Evolutionary conservation across 257 asterid genomes (phyloP), one percentile per base, ranked within the genome.

Genomic region (Fraxinus excelsior): DNA sequence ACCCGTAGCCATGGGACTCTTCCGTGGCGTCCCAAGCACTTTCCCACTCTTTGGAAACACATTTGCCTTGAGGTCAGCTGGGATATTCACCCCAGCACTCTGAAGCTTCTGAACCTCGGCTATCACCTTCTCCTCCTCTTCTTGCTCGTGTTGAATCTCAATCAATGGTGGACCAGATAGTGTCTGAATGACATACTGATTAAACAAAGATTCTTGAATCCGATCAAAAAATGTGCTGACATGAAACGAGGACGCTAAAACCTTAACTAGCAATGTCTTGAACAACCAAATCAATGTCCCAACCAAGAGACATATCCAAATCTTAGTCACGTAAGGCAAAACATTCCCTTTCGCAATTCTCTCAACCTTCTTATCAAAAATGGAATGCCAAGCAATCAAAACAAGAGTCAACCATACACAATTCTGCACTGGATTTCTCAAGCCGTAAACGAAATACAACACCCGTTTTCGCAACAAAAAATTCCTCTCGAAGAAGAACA

Each of bases 211-310:
- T 56, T 90, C 98, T 23, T 92, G 97, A 78, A 94, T 92, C 79
- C 98, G 85, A 70, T 94, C 98, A 35, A 94, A 94, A 71, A 91
- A 94, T 0, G 98, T 89, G 67, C 85, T 92, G 8, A 94, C 97
- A 25, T 94, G 98, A 67, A 94, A 94, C 0, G 94, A 88, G 2
- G 91, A 91, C 3, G 98, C 98, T 53, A 94, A 51, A 37, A 92
- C 97, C 91, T 94, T 94, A 29, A 94, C 97, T 1, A 92, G 80
- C 76, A 92, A 42, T 0, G 97, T 94, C 79, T 94, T 94, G 32
- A 94, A 37, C 13, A 94, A 80, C 98, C 98, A 94, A 77, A 92
- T 80, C 44, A 89, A 67, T 0, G 97, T 92, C 18, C 96, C 97
- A 8, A 92, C 88, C 82, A 94, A 78, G 12, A 94, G 88, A 67